A percentile compares a stretch with the other conserved stretches of the same genome.
Conservation (phyloP, 2,329 filamentous ascomycete species). For the Sclerotinia trifoliorum region DNA sequence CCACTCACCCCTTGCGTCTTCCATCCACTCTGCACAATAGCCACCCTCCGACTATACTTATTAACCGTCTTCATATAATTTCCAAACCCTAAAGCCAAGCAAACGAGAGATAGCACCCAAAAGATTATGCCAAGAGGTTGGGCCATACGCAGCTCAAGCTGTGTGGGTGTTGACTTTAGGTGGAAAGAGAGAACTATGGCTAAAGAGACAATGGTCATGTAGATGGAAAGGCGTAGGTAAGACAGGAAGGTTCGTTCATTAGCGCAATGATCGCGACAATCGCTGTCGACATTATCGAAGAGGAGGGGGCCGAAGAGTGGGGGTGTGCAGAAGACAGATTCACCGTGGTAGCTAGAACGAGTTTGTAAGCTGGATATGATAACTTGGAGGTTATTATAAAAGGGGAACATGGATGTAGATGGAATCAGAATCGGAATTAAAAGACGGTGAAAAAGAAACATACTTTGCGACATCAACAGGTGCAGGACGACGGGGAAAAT, state of each 20-base stretch:
- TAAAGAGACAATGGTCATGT: conserved; percentile 85
- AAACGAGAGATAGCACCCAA: conserved; percentile 78
- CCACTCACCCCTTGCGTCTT: conserved; percentile 74
- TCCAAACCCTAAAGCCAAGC: conserved; percentile 71
- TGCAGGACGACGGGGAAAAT: conserved; percentile 8
- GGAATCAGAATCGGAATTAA: not conserved
- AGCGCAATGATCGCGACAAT: conserved; percentile 58
- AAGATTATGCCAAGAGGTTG: conserved; percentile 84
- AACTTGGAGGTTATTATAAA: not conserved
- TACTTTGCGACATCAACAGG: conserved; percentile 10
- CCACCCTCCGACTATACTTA: conserved; percentile 73
- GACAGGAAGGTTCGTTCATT: conserved; percentile 71
- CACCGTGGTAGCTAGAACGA: conserved; percentile 25
- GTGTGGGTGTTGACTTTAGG: conserved; percentile 68
- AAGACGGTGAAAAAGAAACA: not conserved
- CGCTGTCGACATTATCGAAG: conserved; percentile 65
- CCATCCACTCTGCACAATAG: conserved; percentile 90
- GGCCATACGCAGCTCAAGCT: conserved; percentile 72
- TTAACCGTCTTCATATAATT: conserved; percentile 85
- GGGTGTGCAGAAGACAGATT: conserved; percentile 33
- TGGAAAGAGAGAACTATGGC: conserved; percentile 95
- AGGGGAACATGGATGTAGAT: not conserved
- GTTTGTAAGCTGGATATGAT: not conserved
- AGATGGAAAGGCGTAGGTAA: conserved; percentile 83
- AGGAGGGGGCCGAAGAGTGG: conserved; percentile 53